Percentiles rank a stretch among this genome's conserved stretches.
These are phyloP conservation scores for Microdochium nivale DNA, from an alignment of 2,329 filamentous ascomycete species.

Conservation along the genomic window DNA sequence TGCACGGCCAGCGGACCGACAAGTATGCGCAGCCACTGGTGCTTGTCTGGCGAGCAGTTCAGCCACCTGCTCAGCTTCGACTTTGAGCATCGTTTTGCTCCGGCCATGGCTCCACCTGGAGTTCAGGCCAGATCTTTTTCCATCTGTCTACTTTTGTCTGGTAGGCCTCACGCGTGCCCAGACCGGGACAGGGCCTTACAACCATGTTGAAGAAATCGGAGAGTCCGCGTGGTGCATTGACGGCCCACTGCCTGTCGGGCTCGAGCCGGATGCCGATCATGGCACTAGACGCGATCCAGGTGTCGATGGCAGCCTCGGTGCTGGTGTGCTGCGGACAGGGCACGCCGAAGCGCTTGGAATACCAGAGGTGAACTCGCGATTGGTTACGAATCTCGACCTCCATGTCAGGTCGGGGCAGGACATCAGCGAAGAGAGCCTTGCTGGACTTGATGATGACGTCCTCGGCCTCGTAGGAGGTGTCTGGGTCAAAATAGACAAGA, in stretches of 20 bases:
- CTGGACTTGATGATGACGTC: slow-evolving; percentile 22
- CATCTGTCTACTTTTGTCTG: slow-evolving; percentile 22
- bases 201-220: slow-evolving; percentile 24
- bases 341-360: slow-evolving; percentile 19
- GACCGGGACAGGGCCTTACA: slow-evolving; percentile 20
- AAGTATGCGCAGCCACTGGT: slow-evolving; percentile 51
- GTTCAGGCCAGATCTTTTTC: slow-evolving; percentile 17
- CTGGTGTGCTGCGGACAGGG: slow-evolving; percentile 19
- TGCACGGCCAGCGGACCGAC: slow-evolving; percentile 44
- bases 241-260: slow-evolving; percentile 16
- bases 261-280: slow-evolving; percentile 20
- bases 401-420: slow-evolving; percentile 6
- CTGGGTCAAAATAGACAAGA: slow-evolving; percentile 24
- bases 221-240: slow-evolving; percentile 25
- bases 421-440: slow-evolving; percentile 17
- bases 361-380: slow-evolving; percentile 28
- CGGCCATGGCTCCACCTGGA: slow-evolving; percentile 12
- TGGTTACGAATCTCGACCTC: slow-evolving; percentile 29
- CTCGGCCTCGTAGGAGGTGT: slow-evolving; percentile 27
- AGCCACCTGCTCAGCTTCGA: slow-evolving; percentile 3
- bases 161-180: slow-evolving; percentile 18
- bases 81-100: neutral
- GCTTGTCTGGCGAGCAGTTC: slow-evolving; percentile 45
- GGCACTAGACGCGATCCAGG: slow-evolving; percentile 25
- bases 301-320: slow-evolving; percentile 21